These are phyloP conservation scores for Mortierella sp. DNA, from an alignment of 371 early-diverging fungal species.

Conservation along the genomic window DNA sequence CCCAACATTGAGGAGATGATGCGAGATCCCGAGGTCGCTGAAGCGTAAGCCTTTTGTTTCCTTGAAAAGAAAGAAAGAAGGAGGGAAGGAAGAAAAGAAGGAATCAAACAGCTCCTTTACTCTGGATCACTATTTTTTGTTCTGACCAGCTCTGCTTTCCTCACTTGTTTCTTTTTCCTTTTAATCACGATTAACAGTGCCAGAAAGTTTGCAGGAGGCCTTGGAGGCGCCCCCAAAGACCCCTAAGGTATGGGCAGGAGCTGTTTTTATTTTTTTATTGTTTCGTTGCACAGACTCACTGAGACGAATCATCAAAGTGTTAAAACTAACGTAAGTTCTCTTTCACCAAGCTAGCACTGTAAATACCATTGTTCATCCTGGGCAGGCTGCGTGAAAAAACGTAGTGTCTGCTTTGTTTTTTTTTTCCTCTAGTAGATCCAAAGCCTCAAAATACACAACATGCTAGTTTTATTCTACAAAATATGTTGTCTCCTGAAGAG, in stretches of 20 bases:
- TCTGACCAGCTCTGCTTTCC: no score
- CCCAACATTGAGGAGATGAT: conserved; percentile 76
- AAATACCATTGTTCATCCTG: not conserved
- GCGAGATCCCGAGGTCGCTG: conserved; percentile 80
- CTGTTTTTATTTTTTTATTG: not conserved
- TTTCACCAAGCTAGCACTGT: not conserved
- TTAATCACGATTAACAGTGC: not conserved
- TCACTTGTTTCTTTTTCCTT: no score
- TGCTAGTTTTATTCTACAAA: conserved; percentile 19
- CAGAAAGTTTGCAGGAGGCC: no score
- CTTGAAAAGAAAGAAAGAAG: not conserved
- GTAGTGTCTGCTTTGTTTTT: not conserved
- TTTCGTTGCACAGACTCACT: no score
- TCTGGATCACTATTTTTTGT: no score
- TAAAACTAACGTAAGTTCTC: no score
- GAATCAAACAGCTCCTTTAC: no score
- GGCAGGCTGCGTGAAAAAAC: not conserved
- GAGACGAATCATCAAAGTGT: no score
- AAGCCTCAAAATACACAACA: no score
- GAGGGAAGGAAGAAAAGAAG: no score
- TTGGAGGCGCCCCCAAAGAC: no score
- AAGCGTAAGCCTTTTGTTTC: conserved; percentile 63
- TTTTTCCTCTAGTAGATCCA: no score
- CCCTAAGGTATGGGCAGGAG: not conserved
- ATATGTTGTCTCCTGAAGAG: conserved; percentile 53